A percentile compares a stretch with the other conserved stretches of the same genome.
These are phyloP conservation scores for Capsella rubella DNA, from an alignment of 441 rosid genomes.

Conservation along the genomic window DNA sequence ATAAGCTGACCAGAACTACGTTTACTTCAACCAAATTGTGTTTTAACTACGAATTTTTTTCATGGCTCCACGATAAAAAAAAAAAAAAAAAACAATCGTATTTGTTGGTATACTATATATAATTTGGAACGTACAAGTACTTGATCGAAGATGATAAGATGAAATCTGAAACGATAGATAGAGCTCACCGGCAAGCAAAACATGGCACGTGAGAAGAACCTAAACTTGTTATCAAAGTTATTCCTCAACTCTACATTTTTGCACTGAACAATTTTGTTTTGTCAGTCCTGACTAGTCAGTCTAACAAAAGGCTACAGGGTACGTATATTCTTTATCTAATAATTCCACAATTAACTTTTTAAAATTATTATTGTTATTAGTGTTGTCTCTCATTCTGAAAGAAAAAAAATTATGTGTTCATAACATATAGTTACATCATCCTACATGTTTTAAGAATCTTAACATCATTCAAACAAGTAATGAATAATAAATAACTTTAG, in stretches of 20 bases:
- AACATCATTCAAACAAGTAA: conserved; percentile 25
- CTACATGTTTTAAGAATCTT: conserved; percentile 21
- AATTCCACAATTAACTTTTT: background rate
- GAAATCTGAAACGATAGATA: conserved; percentile 28
- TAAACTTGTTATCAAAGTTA: conserved; percentile 44
- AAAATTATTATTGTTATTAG: background rate
- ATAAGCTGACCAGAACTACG: conserved; percentile 12
- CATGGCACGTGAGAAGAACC: conserved; percentile 39
- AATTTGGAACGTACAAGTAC: background rate
- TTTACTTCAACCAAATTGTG: background rate
- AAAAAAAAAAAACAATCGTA: background rate
- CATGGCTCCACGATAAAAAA: background rate
- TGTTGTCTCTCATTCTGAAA: background rate
- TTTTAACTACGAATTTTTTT: background rate
- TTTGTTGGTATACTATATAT: background rate
- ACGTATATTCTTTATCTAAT: background rate
- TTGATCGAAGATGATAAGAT: background rate
- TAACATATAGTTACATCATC: background rate
- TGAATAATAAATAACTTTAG: conserved; percentile 24
- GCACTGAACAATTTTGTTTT: background rate
- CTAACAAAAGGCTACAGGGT: background rate
- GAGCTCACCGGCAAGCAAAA: conserved; percentile 36
- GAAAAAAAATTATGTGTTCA: background rate
- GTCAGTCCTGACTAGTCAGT: background rate
- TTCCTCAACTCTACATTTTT: conserved; percentile 26